These are phyloP conservation scores for Quercus robur DNA, from an alignment of 306 rosid genomes.

Conservation along the genomic window DNA sequence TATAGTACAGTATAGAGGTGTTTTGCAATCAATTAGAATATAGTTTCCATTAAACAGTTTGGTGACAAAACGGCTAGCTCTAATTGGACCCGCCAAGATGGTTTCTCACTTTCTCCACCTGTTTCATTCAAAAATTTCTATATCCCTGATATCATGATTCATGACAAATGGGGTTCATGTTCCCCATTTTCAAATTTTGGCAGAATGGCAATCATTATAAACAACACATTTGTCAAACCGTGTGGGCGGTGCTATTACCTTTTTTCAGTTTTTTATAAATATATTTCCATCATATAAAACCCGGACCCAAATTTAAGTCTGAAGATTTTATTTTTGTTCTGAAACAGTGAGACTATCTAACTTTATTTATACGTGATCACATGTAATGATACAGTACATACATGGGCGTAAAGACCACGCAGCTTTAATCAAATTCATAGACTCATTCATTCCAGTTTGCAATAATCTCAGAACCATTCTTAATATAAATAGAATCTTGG, in stretches of 20 bases:
- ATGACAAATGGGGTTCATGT: conserved; percentile 11
- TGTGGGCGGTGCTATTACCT: background rate
- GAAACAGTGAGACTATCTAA: background rate
- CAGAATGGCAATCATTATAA: too few species aligned
- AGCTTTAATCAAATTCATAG: too few species aligned
- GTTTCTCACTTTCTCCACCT: conserved; percentile 6
- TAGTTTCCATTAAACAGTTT: conserved; percentile 8
- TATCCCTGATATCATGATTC: background rate
- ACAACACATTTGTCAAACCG: background rate
- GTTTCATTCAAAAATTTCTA: background rate
- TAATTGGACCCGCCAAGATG: conserved; percentile 1
- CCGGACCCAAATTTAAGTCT: background rate
- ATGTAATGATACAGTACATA: too few species aligned
- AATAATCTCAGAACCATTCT: background rate
- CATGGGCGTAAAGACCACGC: too few species aligned
- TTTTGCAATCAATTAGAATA: background rate
- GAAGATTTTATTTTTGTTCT: background rate
- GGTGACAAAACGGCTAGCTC: conserved; percentile 11
- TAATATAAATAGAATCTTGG: too few species aligned
- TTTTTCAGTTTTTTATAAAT: background rate
- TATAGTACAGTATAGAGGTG: background rate
- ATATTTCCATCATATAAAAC: background rate
- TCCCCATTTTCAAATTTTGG: background rate
- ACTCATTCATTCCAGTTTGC: background rate
- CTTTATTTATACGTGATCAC: too few species aligned